phyloP scores from a whole-genome alignment of 257 asterid genomes.

The Handroanthus guayacan region DNA sequence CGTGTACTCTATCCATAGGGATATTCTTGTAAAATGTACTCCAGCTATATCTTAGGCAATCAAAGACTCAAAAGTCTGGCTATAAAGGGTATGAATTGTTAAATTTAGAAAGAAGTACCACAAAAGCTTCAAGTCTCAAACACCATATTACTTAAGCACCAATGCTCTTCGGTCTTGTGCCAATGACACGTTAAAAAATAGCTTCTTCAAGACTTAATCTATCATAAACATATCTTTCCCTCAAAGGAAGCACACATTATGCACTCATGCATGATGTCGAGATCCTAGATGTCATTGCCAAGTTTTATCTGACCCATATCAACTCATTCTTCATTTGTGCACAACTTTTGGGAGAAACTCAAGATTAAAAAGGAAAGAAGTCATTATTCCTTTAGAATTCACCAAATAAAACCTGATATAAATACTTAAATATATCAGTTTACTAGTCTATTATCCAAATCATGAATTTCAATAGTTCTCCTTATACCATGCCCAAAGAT shows the following conservation, averaged over 20 bases:
- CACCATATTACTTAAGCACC: conserved; percentile 6
- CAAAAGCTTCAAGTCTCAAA: conserved; percentile 5
- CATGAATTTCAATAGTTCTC: conserved; percentile 3
- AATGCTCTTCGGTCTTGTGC: not conserved
- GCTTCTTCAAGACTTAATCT: not conserved
- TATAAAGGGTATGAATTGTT: not conserved
- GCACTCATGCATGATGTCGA: not conserved
- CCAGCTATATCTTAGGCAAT: not conserved
- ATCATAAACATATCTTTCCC: conserved; percentile 4
- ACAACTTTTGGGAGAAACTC: conserved; percentile 4
- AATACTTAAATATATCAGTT: not conserved
- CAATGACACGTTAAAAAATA: not conserved
- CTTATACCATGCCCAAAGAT: not conserved
- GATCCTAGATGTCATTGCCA: conserved; percentile 16
- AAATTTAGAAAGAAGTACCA: not conserved
- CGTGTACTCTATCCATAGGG: not conserved
- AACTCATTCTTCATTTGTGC: conserved; percentile 5
- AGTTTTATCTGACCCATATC: conserved; percentile 13
- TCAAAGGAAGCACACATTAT: conserved; percentile 8
- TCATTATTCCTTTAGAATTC: not conserved
- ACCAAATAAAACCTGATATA: not conserved
- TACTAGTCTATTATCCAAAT: not conserved
- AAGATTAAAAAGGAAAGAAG: not conserved
- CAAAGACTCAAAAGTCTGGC: not conserved
- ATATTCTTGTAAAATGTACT: not conserved